A percentile compares a stretch with the other conserved stretches of the same genome.
phyloP scores from a whole-genome alignment of 2,329 filamentous ascomycete species.

The Huntiella decipiens region DNA sequence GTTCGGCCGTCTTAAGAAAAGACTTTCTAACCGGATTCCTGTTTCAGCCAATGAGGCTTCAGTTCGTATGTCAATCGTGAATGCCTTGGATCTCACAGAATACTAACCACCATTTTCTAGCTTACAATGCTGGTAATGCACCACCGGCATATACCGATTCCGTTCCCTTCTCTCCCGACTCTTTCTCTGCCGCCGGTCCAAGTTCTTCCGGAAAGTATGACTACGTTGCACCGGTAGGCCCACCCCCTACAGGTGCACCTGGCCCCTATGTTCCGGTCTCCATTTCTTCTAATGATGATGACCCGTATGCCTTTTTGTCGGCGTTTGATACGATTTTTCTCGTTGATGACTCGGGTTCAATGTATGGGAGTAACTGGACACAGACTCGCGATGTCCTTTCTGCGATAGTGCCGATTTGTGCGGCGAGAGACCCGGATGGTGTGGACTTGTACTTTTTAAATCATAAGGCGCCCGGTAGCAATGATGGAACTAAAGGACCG shows the following conservation, averaged over 20 bases:
- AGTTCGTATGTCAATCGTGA: too few relatives aligned
- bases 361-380: constrained; percentile 58
- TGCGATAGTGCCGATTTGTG: constrained; percentile 66
- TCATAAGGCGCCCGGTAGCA: constrained; percentile 20
- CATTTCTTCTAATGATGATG: constrained; percentile 30
- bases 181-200: constrained; percentile 11
- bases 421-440: constrained; percentile 59
- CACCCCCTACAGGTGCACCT: constrained; percentile 1
- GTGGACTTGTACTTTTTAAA: constrained; percentile 90
- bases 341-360: constrained; percentile 81
- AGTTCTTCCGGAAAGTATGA: constrained; percentile 12
- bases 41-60: too few relatives aligned
- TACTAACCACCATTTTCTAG: too few relatives aligned
- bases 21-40: too few relatives aligned
- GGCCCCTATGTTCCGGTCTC: constrained; percentile 3
- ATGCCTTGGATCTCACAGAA: too few relatives aligned
- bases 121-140: too few relatives aligned
- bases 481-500: constrained; percentile 18
- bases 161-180: background rate
- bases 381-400: constrained; percentile 53
- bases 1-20: too few relatives aligned
- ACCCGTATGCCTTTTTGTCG: constrained; percentile 55
- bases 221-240: constrained; percentile 1
- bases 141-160: background rate
- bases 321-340: constrained; percentile 77